Evolutionary conservation across 2,329 filamentous ascomycete genomes (phyloP).

Genomic region (Botryosphaeria agaves): DNA sequence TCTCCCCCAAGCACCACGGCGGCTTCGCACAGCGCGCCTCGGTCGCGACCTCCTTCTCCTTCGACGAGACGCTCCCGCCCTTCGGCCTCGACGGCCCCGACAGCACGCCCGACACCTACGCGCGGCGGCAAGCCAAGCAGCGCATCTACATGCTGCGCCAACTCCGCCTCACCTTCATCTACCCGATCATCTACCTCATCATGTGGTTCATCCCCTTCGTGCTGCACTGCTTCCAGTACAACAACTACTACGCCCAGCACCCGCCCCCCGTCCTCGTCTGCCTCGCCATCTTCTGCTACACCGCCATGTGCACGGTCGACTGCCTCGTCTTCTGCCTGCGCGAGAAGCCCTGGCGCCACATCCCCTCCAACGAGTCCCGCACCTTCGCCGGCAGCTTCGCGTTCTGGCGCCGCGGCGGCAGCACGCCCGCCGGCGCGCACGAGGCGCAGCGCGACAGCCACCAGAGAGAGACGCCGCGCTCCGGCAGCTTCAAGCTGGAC

Average conservation of each 20-base stretch:
- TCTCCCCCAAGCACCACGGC: too few species aligned
- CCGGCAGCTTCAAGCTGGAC: not conserved
- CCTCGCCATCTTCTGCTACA: slow-evolving; percentile 39
- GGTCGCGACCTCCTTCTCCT: not conserved
- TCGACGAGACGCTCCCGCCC: not conserved
- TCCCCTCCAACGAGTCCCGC: slow-evolving; percentile 23
- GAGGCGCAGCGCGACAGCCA: not conserved
- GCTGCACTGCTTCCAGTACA: slow-evolving; percentile 43
- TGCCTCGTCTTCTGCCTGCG: slow-evolving; percentile 49
- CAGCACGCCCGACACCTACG: not conserved
- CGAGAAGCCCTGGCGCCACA: slow-evolving; percentile 54
- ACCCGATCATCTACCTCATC: slow-evolving; percentile 53
- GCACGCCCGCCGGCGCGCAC: too few species aligned
- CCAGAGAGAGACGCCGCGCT: not conserved
- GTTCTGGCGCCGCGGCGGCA: slow-evolving; percentile 16
- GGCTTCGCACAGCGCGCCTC: not conserved
- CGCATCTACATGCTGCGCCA: slow-evolving; percentile 47
- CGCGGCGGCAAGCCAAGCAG: slow-evolving; percentile 7
- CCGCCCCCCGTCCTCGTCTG: slow-evolving; percentile 40
- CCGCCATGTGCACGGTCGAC: slow-evolving; percentile 50
- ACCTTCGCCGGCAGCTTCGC: slow-evolving; percentile 22
- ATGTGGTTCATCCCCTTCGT: slow-evolving; percentile 60
- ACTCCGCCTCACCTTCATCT: slow-evolving; percentile 56
- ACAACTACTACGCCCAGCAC: slow-evolving; percentile 29
- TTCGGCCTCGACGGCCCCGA: not conserved